phyloP scores from a whole-genome alignment of 176 grass and related monocot genomes.

The Oryza punctata region DNA sequence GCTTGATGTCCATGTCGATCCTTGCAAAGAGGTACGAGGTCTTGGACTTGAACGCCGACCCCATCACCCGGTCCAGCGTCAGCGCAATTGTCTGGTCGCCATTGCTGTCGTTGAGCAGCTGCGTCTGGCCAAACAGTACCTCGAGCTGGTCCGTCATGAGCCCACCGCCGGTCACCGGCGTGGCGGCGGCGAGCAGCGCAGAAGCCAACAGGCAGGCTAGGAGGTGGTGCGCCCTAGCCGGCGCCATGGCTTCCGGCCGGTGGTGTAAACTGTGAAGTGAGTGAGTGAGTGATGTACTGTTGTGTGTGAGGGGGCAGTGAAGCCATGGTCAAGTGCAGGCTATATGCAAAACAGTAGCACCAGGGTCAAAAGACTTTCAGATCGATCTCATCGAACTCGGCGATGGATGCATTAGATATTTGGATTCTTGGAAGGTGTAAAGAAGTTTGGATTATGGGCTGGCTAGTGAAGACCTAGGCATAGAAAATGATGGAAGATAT shows the following conservation, averaged over 20 bases:
- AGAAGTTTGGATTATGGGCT: slow-evolving; percentile 18
- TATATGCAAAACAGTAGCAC: slow-evolving; percentile 33
- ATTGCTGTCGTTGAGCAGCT: slow-evolving; percentile 20
- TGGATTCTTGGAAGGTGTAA: slow-evolving; percentile 34
- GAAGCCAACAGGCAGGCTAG: slow-evolving; percentile 38
- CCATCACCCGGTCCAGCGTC: slow-evolving; percentile 37
- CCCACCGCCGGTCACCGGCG: slow-evolving; percentile 1
- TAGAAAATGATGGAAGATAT: slow-evolving; percentile 17
- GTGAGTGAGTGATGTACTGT: not conserved
- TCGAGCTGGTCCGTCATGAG: slow-evolving; percentile 34
- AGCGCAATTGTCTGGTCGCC: slow-evolving; percentile 40
- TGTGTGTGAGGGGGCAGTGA: slow-evolving; percentile 2
- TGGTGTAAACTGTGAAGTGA: not conserved
- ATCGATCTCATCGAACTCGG: slow-evolving; percentile 41
- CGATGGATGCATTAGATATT: not conserved
- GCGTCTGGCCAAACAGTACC: slow-evolving; percentile 43
- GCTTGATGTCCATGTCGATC: slow-evolving; percentile 72
- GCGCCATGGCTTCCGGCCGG: slow-evolving; percentile 32
- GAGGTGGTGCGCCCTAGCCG: slow-evolving; percentile 25
- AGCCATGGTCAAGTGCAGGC: slow-evolving; percentile 36
- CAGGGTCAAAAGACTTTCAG: slow-evolving; percentile 37
- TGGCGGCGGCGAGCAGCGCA: not conserved
- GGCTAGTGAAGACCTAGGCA: slow-evolving; percentile 38
- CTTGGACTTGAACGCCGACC: slow-evolving; percentile 58
- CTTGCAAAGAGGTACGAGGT: slow-evolving; percentile 52